Percentiles rank a stretch among this genome's conserved stretches.
phyloP scores from a whole-genome alignment of 1,284 basidiomycete genomes.

The Ganoderma resinaceum region DNA sequence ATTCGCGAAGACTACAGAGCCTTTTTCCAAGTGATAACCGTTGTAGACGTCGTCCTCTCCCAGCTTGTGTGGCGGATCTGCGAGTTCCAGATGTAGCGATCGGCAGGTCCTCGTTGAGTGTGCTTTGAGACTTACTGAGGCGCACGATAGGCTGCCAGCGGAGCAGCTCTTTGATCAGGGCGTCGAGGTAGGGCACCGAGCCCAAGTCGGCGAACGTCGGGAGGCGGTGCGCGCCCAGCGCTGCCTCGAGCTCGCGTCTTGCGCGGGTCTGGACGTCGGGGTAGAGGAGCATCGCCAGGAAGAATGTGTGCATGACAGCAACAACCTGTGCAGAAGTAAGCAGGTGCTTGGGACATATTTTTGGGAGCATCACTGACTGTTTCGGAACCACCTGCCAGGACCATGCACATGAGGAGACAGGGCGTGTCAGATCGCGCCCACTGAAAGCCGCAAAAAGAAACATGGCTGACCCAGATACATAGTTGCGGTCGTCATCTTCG shows the following conservation, averaged over 20 bases:
- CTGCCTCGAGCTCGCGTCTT: conserved; percentile 39
- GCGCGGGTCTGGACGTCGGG: conserved; percentile 39
- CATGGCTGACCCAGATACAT: conserved; percentile 33
- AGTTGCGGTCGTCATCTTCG: conserved; percentile 26
- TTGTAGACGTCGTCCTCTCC: conserved; percentile 23
- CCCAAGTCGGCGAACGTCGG: conserved; percentile 40
- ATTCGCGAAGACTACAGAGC: conserved; percentile 23
- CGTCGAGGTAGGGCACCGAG: conserved; percentile 39
- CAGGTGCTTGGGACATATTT: no score
- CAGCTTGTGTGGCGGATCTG: conserved; percentile 19
- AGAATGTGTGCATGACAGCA: conserved; percentile 29
- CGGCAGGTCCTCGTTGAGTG: neutral
- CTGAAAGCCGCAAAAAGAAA: neutral
- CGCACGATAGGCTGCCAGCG: conserved; percentile 37
- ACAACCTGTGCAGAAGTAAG: conserved; percentile 12
- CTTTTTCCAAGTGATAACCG: conserved; percentile 19
- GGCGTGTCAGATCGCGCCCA: neutral
- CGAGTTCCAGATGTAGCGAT: neutral
- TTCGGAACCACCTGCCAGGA: conserved; percentile 16
- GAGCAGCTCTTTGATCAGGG: conserved; percentile 41
- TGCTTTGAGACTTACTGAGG: conserved; percentile 3
- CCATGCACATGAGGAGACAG: neutral
- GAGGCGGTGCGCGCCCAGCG: conserved; percentile 36
- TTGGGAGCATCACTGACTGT: conserved; percentile 13
- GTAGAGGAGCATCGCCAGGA: conserved; percentile 41